phyloP scores from a whole-genome alignment of 805 yeast genomes.

The Vanderwaltozyma polyspora region DNA sequence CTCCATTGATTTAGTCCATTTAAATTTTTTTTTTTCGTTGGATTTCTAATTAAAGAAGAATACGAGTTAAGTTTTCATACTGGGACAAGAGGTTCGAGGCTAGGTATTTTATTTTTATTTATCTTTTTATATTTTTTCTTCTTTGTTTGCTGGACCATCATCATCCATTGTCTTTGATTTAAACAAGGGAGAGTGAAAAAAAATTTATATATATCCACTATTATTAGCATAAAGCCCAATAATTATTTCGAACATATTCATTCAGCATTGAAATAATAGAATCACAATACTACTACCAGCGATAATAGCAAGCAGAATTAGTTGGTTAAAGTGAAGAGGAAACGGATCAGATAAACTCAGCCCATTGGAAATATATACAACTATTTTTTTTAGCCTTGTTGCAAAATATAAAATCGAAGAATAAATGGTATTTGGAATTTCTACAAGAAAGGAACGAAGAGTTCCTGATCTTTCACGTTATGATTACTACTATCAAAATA shows the following conservation, averaged over 20 bases:
- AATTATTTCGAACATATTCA: no score
- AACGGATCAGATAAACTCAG: no score
- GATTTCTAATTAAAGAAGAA: background rate
- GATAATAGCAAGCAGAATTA: no score
- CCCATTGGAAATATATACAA: background rate
- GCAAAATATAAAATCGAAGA: background rate
- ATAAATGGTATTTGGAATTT: constrained; percentile 18
- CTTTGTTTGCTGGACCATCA: background rate
- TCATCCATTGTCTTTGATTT: no score
- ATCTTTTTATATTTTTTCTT: no score
- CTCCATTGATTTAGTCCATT: background rate
- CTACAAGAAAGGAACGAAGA: constrained; percentile 18
- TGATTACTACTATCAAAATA: constrained; percentile 23
- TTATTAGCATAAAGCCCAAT: no score
- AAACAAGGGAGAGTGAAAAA: no score
- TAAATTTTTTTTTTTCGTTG: no score
- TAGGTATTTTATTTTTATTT: no score
- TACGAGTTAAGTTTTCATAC: background rate
- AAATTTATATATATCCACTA: no score
- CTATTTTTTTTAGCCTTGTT: background rate
- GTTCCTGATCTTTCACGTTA: constrained; percentile 31
- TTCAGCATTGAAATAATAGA: no score
- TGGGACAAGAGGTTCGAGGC: background rate
- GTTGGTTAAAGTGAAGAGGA: background rate
- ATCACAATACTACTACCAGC: no score